Conservation (phyloP, 2,329 filamentous ascomycete species). For the Aspergillus texensis region DNA sequence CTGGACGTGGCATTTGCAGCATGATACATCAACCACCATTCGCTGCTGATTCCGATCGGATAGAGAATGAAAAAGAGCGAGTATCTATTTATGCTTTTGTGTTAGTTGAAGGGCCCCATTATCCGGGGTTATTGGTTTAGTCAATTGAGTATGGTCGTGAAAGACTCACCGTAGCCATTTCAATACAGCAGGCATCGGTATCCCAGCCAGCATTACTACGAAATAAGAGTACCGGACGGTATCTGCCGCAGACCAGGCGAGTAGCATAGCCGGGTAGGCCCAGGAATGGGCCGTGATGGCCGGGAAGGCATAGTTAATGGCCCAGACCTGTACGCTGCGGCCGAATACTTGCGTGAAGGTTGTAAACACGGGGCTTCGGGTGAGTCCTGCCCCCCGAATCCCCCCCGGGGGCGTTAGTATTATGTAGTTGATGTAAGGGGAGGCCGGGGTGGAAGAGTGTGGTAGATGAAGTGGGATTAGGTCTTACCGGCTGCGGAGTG, state of each 20-base stretch:
- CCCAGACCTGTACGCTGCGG: constrained; percentile 36
- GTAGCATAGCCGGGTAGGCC: constrained; percentile 28
- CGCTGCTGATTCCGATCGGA: constrained; percentile 31
- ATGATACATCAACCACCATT: constrained; percentile 35
- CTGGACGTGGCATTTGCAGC: constrained; percentile 18
- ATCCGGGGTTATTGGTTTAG: too few relatives aligned
- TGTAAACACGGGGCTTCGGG: constrained; percentile 31
- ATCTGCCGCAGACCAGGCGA: constrained; percentile 33
- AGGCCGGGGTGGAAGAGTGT: too few relatives aligned
- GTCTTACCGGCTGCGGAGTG: constrained; percentile 28
- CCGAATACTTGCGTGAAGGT: constrained; percentile 35
- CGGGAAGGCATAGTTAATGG: constrained; percentile 31
- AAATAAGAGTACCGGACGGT: constrained; percentile 31
- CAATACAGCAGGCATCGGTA: constrained; percentile 16
- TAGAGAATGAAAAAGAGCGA: constrained; percentile 33
- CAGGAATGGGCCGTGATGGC: constrained; percentile 18
- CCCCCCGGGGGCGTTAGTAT: too few relatives aligned
- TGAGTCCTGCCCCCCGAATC: constrained; percentile 19
- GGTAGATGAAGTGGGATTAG: background rate
- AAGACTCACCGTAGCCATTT: constrained; percentile 28
- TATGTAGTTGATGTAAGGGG: background rate
- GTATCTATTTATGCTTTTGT: constrained; percentile 22
- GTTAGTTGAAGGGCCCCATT: too few relatives aligned
- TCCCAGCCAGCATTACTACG: constrained; percentile 22
- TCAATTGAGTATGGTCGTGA: too few relatives aligned